These are phyloP conservation scores for Mycena chlorophos DNA, from an alignment of 768 basidiomycete genomes.

Conservation along the genomic window DNA sequence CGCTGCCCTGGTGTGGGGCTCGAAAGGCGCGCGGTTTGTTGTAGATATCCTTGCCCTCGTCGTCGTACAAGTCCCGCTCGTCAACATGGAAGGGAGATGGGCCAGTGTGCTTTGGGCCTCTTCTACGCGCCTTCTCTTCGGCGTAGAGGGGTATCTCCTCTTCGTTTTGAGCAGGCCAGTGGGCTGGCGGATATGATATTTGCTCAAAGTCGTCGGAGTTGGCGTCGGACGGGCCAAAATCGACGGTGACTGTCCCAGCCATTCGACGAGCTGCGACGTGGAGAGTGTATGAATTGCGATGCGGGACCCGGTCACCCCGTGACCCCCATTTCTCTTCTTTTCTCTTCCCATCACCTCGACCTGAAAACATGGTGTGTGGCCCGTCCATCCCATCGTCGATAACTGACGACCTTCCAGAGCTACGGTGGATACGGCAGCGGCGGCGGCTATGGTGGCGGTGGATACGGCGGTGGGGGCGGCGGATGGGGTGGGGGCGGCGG, in stretches of 20 bases:
- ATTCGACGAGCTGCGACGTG: constrained; percentile 20
- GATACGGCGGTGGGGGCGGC: constrained; percentile 43
- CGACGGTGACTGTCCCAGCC: constrained; percentile 60
- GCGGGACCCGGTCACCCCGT: background rate
- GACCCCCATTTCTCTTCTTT: constrained; percentile 15
- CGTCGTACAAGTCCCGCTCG: constrained; percentile 38
- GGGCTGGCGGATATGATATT: constrained; percentile 54
- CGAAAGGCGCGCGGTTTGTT: constrained; percentile 44
- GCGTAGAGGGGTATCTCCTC: constrained; percentile 50
- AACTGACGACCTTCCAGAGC: constrained; percentile 33
- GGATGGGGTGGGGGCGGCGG: constrained; percentile 56
- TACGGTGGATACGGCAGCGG: constrained; percentile 43
- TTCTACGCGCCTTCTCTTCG: constrained; percentile 67
- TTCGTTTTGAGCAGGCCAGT: constrained; percentile 42
- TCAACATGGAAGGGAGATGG: constrained; percentile 24
- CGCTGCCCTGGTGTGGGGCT: constrained; percentile 48
- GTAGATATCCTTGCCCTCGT: constrained; percentile 54
- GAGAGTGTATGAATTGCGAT: background rate
- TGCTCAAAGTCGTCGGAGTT: constrained; percentile 73
- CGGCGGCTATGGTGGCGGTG: constrained; percentile 41
- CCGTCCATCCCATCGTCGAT: background rate
- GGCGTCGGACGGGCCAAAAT: constrained; percentile 60
- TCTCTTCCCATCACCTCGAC: constrained; percentile 19
- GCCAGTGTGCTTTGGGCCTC: constrained; percentile 34
- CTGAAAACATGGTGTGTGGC: constrained; percentile 24